Evolutionary conservation across 2,329 filamentous ascomycete genomes (phyloP), one percentile per base, ranked within the genome.

Genomic region (Magnaporthiopsis rhizophila): DNA sequence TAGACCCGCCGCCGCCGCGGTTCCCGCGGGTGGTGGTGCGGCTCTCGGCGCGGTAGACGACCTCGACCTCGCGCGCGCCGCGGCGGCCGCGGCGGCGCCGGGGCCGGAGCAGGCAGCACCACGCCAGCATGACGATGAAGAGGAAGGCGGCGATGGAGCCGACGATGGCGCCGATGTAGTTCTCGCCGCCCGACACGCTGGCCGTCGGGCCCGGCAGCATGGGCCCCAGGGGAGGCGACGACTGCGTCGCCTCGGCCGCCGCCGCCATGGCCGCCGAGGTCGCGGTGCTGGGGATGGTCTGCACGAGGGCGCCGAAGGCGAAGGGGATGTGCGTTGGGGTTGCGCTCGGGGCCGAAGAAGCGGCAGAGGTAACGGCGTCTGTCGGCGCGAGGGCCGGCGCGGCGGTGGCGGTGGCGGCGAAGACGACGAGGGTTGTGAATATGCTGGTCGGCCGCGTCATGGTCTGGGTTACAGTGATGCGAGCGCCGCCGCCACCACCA

Each of bases 91-190:
- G 38, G 21, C 61, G 24, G 64, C 61, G 38, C 13, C 64, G 61
- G 59, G 53, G 32, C 24, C 30, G 45, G 58, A 64, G 60, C 53
- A 72, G 67, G 69, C 75, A 79, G 61, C 70, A 73, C 63, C 74
- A 69, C 56, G 72, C 64, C 21, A 78, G 32, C 36, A 78, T 63
- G 36, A 74, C 62, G 28, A 78, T 65, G 30, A 76, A 61, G n/a
- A 76, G 72, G n/a, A 75, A 68, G 2, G 73, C 78, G 13, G 77
- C 69, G 1, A 80, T 66, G 45, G 73, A 73, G 34, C 78, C 78
- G 2, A 78, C 68, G 24, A 81, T 76, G 56, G 74, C 78, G 6
- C 77, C 78, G 36, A 81, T 72, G 61, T 79, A 71, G n/a, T 68
- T 71, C 32, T 73, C 69, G 0, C 72, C 24, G 68, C 69, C 15